phyloP scores from a whole-genome alignment of 495 filamentous ascomycete species.

The Podospora tetraspora region DNA sequence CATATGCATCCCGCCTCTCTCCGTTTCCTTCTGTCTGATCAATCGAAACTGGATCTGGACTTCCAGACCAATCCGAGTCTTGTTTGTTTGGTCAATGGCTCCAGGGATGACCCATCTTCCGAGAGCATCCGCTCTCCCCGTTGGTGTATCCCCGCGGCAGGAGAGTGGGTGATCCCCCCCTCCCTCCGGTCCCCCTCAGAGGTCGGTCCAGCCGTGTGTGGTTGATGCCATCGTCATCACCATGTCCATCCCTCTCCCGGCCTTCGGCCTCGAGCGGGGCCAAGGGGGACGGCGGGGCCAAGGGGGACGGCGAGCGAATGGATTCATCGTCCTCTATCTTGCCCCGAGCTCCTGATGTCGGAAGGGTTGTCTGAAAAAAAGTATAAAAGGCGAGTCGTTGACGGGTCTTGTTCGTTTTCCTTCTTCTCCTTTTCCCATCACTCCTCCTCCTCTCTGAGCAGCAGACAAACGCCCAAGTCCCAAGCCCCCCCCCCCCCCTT shows the following conservation, averaged over 20 bases:
- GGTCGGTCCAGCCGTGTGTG: constrained; percentile 15
- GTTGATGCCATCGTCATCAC: constrained; percentile 33
- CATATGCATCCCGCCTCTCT: constrained; percentile 33
- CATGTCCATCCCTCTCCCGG: constrained; percentile 21
- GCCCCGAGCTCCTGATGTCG: constrained; percentile 37
- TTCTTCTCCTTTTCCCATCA: constrained; percentile 54
- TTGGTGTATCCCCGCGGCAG: constrained; percentile 51
- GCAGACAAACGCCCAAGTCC: constrained; percentile 20
- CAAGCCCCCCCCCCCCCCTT: constrained; percentile 5
- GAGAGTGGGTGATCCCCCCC: constrained; percentile 38
- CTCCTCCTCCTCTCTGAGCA: constrained; percentile 31
- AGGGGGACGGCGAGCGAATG: constrained; percentile 40
- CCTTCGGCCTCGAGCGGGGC: constrained; percentile 39
- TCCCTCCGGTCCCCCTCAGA: constrained; percentile 20
- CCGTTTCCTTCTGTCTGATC: constrained; percentile 39
- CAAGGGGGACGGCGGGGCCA: constrained; percentile 39
- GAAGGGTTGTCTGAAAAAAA: constrained; percentile 33
- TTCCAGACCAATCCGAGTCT: constrained; percentile 35
- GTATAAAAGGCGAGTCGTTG: constrained; percentile 60
- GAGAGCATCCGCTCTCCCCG: constrained; percentile 25
- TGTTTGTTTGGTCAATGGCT: constrained; percentile 28
- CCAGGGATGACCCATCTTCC: constrained; percentile 36
- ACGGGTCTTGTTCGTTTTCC: constrained; percentile 30
- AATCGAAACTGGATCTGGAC: constrained; percentile 34
- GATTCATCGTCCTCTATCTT: constrained; percentile 47